These are phyloP conservation scores for Cyberlindnera suaveolens DNA, from an alignment of 805 yeast genomes.

Conservation along the genomic window DNA sequence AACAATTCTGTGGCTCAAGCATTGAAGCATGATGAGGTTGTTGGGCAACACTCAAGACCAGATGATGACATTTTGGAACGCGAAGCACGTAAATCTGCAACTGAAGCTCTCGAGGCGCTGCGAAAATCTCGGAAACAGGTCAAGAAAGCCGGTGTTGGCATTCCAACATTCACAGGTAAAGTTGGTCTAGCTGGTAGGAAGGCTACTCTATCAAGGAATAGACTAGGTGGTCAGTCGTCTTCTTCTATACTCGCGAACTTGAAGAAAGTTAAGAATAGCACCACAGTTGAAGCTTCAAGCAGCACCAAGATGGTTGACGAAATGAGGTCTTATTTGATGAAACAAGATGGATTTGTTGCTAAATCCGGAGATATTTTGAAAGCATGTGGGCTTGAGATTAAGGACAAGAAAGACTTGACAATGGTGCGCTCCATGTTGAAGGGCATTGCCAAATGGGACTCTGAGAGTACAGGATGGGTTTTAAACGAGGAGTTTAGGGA, in stretches of 20 bases:
- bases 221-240: constrained; percentile 32
- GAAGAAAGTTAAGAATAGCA: constrained; percentile 31
- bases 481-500: constrained; percentile 47
- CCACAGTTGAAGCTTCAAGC: constrained; percentile 1
- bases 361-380: constrained; percentile 43
- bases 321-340: constrained; percentile 34
- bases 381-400: constrained; percentile 32
- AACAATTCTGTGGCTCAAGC: constrained; percentile 68
- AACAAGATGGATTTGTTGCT: constrained; percentile 34
- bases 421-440: constrained; percentile 62
- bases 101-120: constrained; percentile 48
- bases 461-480: constrained; percentile 53
- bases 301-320: constrained; percentile 25
- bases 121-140: constrained; percentile 45
- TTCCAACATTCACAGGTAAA: constrained; percentile 95
- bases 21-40: constrained; percentile 71
- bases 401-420: constrained; percentile 48
- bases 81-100: constrained; percentile 55
- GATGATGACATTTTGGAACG: constrained; percentile 38
- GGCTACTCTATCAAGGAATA: constrained; percentile 14
- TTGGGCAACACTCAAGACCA: constrained; percentile 39
- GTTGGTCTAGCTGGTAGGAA: constrained; percentile 78
- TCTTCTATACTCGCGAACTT: constrained; percentile 43
- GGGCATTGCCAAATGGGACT: constrained; percentile 64
- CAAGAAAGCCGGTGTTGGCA: constrained; percentile 49